Percentiles rank a stretch among this genome's conserved stretches.
These are phyloP conservation scores for Gloeostereum incarnatum DNA, from an alignment of 768 basidiomycete genomes.

Conservation along the genomic window DNA sequence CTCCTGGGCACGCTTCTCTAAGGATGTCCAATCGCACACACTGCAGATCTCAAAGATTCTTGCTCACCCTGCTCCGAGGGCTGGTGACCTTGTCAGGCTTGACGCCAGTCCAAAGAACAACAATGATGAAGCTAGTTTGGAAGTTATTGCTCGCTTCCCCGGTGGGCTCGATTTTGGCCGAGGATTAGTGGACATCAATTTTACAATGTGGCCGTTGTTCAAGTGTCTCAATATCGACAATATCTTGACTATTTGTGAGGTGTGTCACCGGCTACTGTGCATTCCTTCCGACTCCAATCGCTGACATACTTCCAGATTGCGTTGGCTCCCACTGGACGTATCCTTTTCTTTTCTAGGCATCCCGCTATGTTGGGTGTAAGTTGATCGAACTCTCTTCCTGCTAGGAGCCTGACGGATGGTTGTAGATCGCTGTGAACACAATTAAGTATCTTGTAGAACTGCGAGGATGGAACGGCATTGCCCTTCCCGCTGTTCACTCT, in stretches of 20 bases:
- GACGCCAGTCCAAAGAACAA: constrained; percentile 69
- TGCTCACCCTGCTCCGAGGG: constrained; percentile 79
- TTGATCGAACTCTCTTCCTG: constrained; percentile 5
- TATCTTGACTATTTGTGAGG: constrained; percentile 88
- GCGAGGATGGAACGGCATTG: constrained; percentile 88
- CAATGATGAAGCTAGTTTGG: constrained; percentile 44
- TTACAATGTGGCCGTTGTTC: constrained; percentile 96
- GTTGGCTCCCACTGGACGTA: constrained; percentile 75
- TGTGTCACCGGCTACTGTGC: constrained; percentile 16
- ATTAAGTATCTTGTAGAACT: constrained; percentile 88
- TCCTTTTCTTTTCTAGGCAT: constrained; percentile 84
- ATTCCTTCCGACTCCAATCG: neutral
- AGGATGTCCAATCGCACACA: constrained; percentile 89
- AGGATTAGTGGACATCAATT: constrained; percentile 88
- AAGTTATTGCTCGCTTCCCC: constrained; percentile 85
- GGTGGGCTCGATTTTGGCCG: constrained; percentile 91
- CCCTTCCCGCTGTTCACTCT: constrained; percentile 72
- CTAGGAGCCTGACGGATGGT: too few relatives aligned
- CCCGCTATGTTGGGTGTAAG: constrained; percentile 84
- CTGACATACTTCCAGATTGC: constrained; percentile 47
- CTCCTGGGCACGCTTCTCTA: constrained; percentile 89
- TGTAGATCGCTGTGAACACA: constrained; percentile 78
- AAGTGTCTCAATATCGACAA: constrained; percentile 90
- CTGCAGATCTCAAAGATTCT: constrained; percentile 85
- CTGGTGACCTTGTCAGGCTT: constrained; percentile 78